Evolutionary conservation across 768 basidiomycete genomes (phyloP).

Genomic region (Pleurotus giganteus): DNA sequence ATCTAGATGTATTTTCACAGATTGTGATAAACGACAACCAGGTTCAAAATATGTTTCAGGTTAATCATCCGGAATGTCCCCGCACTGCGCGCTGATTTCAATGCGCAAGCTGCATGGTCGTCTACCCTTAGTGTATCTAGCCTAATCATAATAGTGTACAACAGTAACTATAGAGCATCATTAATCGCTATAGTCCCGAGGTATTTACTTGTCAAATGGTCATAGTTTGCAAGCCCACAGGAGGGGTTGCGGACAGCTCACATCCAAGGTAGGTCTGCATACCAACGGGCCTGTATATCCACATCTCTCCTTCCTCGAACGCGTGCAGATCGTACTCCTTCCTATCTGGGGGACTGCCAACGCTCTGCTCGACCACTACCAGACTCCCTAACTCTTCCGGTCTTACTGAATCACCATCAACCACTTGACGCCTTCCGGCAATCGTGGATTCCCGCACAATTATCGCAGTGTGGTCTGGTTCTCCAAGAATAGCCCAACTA

Average conservation of each 20-base stretch:
- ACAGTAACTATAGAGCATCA: background rate
- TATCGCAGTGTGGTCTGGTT: slow-evolving; percentile 56
- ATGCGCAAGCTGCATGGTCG: background rate
- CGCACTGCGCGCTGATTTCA: slow-evolving; percentile 31
- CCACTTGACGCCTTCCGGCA: slow-evolving; percentile 16
- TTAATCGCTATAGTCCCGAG: background rate
- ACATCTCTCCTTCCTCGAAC: slow-evolving; percentile 50
- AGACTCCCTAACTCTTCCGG: slow-evolving; percentile 41
- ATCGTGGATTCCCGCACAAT: slow-evolving; percentile 40
- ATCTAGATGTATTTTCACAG: slow-evolving; percentile 13
- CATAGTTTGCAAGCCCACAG: slow-evolving; percentile 7
- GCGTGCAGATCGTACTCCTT: slow-evolving; percentile 40
- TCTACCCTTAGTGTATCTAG: background rate
- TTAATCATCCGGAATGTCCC: slow-evolving; percentile 39
- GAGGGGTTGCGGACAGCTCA: slow-evolving; percentile 8
- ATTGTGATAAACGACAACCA: slow-evolving; percentile 39
- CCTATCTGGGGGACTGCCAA: slow-evolving; percentile 36
- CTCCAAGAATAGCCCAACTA: slow-evolving; percentile 36
- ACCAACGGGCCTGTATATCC: slow-evolving; percentile 55
- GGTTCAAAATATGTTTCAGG: slow-evolving; percentile 48
- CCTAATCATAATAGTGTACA: background rate
- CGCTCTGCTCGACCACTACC: slow-evolving; percentile 55
- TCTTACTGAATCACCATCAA: slow-evolving; percentile 31
- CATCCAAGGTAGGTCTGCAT: slow-evolving; percentile 34
- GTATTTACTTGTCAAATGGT: background rate